Evolutionary conservation across 2,329 filamentous ascomycete genomes (phyloP).

Genomic region (Xylaria sp.): DNA sequence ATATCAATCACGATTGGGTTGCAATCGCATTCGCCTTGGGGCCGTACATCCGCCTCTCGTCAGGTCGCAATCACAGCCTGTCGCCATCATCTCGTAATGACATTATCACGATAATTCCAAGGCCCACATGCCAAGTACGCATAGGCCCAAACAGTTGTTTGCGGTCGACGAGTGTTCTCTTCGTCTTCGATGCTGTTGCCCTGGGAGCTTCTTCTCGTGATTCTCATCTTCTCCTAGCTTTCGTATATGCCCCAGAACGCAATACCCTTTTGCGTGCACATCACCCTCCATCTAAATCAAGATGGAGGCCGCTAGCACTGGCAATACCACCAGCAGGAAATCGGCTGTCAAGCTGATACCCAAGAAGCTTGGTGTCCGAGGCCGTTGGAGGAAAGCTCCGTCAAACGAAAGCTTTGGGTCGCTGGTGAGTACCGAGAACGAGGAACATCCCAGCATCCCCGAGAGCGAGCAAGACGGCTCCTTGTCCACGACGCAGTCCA

Average conservation of each 20-base stretch:
- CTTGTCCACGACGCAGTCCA: conserved; percentile 34
- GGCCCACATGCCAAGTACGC: conserved; percentile 1
- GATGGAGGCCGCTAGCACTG: conserved; percentile 36
- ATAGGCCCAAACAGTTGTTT: background rate
- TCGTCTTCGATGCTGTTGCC: background rate
- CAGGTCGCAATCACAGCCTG: background rate
- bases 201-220: background rate
- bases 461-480: conserved; percentile 27
- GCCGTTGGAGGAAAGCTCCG: conserved; percentile 53
- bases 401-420: conserved; percentile 47
- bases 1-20: background rate
- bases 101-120: background rate
- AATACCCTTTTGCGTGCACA: conserved; percentile 2
- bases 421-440: conserved; percentile 40
- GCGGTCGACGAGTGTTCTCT: background rate
- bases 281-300: conserved; percentile 10
- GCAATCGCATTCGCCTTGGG: background rate
- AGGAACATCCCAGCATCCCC: conserved; percentile 36
- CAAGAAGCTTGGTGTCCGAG: conserved; percentile 55
- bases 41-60: background rate
- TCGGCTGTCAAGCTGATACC: conserved; percentile 50
- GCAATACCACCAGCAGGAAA: conserved; percentile 28
- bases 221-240: background rate
- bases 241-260: no score
- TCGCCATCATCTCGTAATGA: conserved; percentile 3